Conservation (phyloP, 169 alveolate genomes). For the Fabrea salina region DNA sequence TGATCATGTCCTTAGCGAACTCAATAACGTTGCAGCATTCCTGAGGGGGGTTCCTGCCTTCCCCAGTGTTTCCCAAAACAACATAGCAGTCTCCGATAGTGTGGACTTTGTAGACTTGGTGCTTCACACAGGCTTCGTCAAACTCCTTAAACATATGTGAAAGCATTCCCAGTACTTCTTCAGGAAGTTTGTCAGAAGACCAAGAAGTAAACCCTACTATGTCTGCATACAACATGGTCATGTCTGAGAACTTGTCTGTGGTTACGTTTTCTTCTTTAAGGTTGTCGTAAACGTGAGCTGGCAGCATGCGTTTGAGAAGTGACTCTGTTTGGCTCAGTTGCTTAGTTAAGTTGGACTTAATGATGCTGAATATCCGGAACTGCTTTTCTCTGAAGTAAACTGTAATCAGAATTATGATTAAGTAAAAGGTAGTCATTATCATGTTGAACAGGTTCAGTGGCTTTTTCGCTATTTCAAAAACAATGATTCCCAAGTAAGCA, state of each 20-base stretch:
- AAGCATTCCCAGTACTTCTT: conserved; percentile 63
- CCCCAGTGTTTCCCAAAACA: conserved; percentile 61
- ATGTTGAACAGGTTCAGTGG: not conserved
- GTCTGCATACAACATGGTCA: conserved; percentile 56
- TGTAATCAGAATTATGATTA: not conserved
- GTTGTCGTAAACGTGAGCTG: conserved; percentile 26
- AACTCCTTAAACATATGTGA: conserved; percentile 59
- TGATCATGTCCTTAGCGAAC: not conserved
- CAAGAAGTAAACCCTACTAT: conserved; percentile 60
- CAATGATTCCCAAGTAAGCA: not conserved
- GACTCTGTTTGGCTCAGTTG: conserved; percentile 16
- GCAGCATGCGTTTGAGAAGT: conserved; percentile 23
- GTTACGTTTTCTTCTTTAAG: conserved; percentile 30
- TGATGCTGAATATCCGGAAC: not conserved
- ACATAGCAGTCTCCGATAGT: conserved; percentile 81
- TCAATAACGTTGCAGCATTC: conserved; percentile 25
- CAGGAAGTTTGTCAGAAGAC: conserved; percentile 49
- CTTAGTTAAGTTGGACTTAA: not conserved
- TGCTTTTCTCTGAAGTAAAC: not conserved
- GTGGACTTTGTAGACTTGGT: conserved; percentile 69
- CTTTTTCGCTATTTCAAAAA: not conserved
- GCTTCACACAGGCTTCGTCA: conserved; percentile 60
- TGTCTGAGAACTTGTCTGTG: conserved; percentile 37
- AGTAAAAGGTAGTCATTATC: not conserved
- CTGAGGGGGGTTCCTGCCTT: conserved; percentile 25